Evolutionary conservation across 1,284 basidiomycete species (phyloP).

Genomic region (Fomitopsis pinicola): DNA sequence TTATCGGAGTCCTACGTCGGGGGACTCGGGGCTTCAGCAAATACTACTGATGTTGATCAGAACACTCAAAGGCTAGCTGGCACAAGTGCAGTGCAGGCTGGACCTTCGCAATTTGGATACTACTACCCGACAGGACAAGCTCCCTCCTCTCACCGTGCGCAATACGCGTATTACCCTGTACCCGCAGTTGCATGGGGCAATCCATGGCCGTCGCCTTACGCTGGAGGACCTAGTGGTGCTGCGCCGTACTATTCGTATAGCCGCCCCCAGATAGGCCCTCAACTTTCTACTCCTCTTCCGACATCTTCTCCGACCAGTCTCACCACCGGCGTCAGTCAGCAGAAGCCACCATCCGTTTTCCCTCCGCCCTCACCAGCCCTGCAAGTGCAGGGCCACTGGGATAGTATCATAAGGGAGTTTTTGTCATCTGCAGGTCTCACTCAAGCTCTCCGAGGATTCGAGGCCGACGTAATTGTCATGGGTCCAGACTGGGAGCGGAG

Average conservation of each 20-base stretch:
- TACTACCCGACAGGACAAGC: background rate
- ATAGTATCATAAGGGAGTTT: conserved; percentile 52
- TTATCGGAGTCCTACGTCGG: too few species aligned
- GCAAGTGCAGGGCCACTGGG: conserved; percentile 55
- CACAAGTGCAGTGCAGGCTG: background rate
- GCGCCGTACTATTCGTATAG: conserved; percentile 9
- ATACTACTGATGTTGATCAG: background rate
- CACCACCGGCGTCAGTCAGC: background rate
- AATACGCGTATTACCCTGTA: conserved; percentile 24
- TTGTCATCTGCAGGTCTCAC: conserved; percentile 50
- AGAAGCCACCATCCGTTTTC: background rate
- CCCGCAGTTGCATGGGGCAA: conserved; percentile 22
- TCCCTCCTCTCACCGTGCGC: background rate
- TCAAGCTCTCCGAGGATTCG: conserved; percentile 61
- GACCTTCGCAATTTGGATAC: background rate
- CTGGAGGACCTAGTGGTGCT: too few species aligned
- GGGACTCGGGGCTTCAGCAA: background rate
- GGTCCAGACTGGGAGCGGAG: conserved; percentile 61
- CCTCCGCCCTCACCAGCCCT: conserved; percentile 31
- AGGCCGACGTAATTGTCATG: conserved; percentile 66
- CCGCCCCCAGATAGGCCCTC: background rate
- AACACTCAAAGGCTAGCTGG: too few species aligned
- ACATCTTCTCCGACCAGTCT: too few species aligned
- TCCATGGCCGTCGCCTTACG: background rate
- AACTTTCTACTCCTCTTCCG: background rate